These are phyloP conservation scores for Xylariaceae sp. DNA, from an alignment of 2,329 filamentous ascomycete species.

Conservation along the genomic window DNA sequence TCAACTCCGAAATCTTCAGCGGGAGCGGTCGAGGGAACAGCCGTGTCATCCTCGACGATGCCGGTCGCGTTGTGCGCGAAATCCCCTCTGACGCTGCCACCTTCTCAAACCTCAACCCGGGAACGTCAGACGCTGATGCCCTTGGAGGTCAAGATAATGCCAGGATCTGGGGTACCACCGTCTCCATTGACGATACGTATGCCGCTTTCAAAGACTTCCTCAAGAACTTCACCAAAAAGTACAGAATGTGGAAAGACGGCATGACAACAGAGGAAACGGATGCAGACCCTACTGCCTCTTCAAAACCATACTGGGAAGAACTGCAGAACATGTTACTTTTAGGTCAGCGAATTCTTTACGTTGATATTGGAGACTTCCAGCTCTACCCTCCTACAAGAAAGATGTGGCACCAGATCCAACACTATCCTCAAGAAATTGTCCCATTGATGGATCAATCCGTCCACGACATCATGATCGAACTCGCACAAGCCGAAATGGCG, in stretches of 20 bases:
- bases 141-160: slow-evolving; percentile 78
- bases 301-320: slow-evolving; percentile 78
- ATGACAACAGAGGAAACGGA: slow-evolving; percentile 71
- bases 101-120: slow-evolving; percentile 65
- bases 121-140: slow-evolving; percentile 85
- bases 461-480: slow-evolving; percentile 88
- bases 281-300: slow-evolving; percentile 65
- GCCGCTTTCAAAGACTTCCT: slow-evolving; percentile 88
- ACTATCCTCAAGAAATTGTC: slow-evolving; percentile 93
- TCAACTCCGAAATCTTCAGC: slow-evolving; percentile 72
- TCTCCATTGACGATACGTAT: slow-evolving; percentile 87
- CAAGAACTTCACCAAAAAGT: slow-evolving; percentile 86
- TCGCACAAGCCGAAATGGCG: slow-evolving; percentile 76
- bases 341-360: slow-evolving; percentile 76
- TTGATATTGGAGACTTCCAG: slow-evolving; percentile 86
- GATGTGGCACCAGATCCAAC: slow-evolving; percentile 90
- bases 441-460: slow-evolving; percentile 93
- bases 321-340: slow-evolving; percentile 88
- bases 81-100: slow-evolving; percentile 57
- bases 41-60: slow-evolving; percentile 57
- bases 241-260: slow-evolving; percentile 88
- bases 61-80: slow-evolving; percentile 55
- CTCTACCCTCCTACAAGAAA: slow-evolving; percentile 89
- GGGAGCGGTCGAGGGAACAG: slow-evolving; percentile 49
- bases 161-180: slow-evolving; percentile 95